Evolutionary conservation across 371 early-diverging fungal genomes (phyloP), one percentile per base, ranked within the genome.

Genomic region (Parasitella parasitica): DNA sequence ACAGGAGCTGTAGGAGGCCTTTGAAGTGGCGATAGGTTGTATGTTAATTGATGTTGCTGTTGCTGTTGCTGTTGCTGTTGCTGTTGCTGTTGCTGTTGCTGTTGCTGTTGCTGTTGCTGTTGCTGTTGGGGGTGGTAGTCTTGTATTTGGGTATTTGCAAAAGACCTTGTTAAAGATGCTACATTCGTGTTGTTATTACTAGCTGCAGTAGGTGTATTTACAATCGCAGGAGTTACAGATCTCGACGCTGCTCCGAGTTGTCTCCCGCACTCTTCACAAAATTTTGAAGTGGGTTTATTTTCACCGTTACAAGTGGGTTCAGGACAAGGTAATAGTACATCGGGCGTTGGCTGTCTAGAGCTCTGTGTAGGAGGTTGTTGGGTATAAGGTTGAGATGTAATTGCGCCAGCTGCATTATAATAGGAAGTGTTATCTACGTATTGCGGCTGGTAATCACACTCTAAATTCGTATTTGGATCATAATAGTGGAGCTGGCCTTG

Each of bases 211-310:
- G 46, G 32, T 37, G 49, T 59, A 53, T 24, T 43, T n/a, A 35
- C 38, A 36, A 20, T 16, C 24, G 73, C 69, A 8, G 85, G 82
- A 16, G 82, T 83, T 0, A 71, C 71, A 1, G 85, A 66, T 37
- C 81, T 71, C 4, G 84, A 83, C 8, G 73, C 65, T 20, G 58
- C 69, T 28, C 70, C 72, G 54, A 89, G 71, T 0, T 78, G 77
- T 26, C 83, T 78, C 24, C 91, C 91, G 65, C 91, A 90, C 60
- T 89, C 89, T 22, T 82, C 82, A 65, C 91, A 90, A 57, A 90
- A 90, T 65, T 90, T 90, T 5, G 86, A 80, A 11, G 76, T 84
- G 1, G 79, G 66, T 34, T 86, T 87, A 54, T 89, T 90, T 60
- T 83, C 82, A 28, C 86, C 88, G 22, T 75, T 71, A 61, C 91